Evolutionary conservation across 305 asterid species (phyloP).

Genomic region (Solanum aculeatissimum): DNA sequence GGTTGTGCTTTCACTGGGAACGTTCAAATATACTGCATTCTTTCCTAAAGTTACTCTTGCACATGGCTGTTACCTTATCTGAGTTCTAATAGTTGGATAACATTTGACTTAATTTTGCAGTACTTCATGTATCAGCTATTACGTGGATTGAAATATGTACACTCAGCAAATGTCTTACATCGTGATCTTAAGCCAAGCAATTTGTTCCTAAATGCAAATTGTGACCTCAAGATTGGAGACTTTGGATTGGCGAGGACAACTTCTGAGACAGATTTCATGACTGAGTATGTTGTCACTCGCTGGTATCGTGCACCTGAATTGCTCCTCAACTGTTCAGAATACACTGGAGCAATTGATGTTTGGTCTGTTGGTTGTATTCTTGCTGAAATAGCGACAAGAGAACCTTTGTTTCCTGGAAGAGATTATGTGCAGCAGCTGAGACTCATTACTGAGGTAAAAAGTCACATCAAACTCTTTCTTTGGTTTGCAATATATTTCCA

Average conservation of each 20-base stretch:
- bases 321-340: conserved; percentile 81
- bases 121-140: conserved; percentile 74
- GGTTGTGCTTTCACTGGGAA: background rate
- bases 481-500: background rate
- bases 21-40: background rate
- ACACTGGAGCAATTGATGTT: conserved; percentile 79
- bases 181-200: conserved; percentile 91
- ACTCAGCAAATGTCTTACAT: conserved; percentile 81
- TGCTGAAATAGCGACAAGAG: conserved; percentile 74
- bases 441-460: conserved; percentile 76
- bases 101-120: conserved; percentile 31
- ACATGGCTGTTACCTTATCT: background rate
- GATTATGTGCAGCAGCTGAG: conserved; percentile 80
- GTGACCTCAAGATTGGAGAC: conserved; percentile 84
- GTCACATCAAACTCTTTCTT: background rate
- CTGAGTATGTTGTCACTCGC: conserved; percentile 84
- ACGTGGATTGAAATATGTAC: conserved; percentile 73
- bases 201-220: conserved; percentile 65
- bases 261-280: conserved; percentile 86
- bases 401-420: conserved; percentile 77
- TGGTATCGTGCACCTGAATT: conserved; percentile 94
- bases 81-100: background rate
- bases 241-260: conserved; percentile 90
- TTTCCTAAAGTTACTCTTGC: background rate
- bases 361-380: conserved; percentile 89